Percentiles rank a stretch among this genome's conserved stretches.
Evolutionary conservation across 176 grass and related monocot genomes (phyloP).

Genomic region (Paspalum vaginatum): DNA sequence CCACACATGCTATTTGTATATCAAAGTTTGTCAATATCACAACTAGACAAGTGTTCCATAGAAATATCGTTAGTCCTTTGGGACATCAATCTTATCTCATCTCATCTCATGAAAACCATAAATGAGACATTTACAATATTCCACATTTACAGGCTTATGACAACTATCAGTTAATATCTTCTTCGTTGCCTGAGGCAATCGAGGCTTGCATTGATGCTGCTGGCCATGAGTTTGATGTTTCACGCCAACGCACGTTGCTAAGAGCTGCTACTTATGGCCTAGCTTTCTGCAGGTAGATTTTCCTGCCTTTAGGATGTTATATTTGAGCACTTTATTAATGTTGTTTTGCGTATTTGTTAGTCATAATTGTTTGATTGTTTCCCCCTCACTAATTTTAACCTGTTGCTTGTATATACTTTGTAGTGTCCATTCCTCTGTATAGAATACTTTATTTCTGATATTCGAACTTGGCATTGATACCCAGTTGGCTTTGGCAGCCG

Average conservation of each 20-base stretch:
- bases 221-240: conserved; percentile 94
- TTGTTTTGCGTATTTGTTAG: background rate
- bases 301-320: conserved; percentile 18
- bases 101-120: conserved; percentile 33
- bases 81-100: conserved; percentile 31
- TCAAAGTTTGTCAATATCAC: background rate
- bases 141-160: conserved; percentile 78
- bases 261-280: conserved; percentile 91
- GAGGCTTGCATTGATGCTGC: conserved; percentile 91
- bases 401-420: background rate
- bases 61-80: conserved; percentile 10
- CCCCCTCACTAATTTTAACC: background rate
- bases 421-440: conserved; percentile 31
- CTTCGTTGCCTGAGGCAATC: conserved; percentile 83
- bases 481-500: conserved; percentile 99
- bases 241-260: conserved; percentile 79
- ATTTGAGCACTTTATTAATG: background rate
- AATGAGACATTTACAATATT: conserved; percentile 9
- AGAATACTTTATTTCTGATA: conserved; percentile 74
- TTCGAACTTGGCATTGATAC: conserved; percentile 86
- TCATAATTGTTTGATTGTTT: background rate
- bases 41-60: background rate
- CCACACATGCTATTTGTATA: conserved; percentile 19
- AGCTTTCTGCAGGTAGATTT: conserved; percentile 88
- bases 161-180: conserved; percentile 80